A percentile compares a stretch with the other conserved stretches of the same genome.
Conservation (phyloP, 805 yeast genomes). For the Schizosaccharomyces pombe region DNA sequence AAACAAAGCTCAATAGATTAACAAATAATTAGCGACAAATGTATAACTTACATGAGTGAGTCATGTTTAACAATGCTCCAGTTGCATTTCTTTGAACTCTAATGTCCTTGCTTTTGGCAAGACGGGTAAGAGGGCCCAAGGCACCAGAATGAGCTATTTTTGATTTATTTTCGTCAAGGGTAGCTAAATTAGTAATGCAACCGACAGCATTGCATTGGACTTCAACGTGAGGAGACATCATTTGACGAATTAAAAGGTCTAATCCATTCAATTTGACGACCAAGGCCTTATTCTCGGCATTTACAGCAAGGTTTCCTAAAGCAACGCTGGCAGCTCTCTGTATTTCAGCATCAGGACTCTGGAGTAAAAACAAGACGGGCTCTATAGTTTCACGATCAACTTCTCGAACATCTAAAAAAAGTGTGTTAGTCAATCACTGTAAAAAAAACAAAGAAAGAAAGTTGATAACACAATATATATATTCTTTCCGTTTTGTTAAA, state of each 20-base stretch:
- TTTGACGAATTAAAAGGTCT: conserved; percentile 86
- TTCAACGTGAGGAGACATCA: conserved; percentile 91
- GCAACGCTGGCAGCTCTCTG: conserved; percentile 99
- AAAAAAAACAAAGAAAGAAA: no score
- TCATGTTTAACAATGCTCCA: conserved; percentile 93
- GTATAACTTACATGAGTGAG: conserved; percentile 36
- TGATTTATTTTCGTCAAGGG: conserved; percentile 89
- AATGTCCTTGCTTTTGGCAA: conserved; percentile 81
- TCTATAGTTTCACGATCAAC: conserved; percentile 81
- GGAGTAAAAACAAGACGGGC: conserved; percentile 71
- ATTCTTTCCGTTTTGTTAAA: no score
- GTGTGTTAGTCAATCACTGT: background rate
- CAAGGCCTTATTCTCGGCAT: conserved; percentile 68
- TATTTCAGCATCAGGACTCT: conserved; percentile 74
- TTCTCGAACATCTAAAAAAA: conserved; percentile 43
- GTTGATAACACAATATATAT: background rate
- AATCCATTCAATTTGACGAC: conserved; percentile 97
- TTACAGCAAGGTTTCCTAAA: conserved; percentile 90
- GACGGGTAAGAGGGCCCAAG: conserved; percentile 71
- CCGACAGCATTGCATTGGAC: conserved; percentile 99
- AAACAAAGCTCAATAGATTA: background rate
- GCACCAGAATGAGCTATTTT: conserved; percentile 95
- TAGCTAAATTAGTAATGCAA: conserved; percentile 90
- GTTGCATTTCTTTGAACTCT: conserved; percentile 97
- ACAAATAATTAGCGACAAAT: background rate